Evolutionary conservation across 352 stramenopile species (phyloP), one percentile per base, ranked within the genome.

Genomic region (Nannochloropsis limnetica): DNA sequence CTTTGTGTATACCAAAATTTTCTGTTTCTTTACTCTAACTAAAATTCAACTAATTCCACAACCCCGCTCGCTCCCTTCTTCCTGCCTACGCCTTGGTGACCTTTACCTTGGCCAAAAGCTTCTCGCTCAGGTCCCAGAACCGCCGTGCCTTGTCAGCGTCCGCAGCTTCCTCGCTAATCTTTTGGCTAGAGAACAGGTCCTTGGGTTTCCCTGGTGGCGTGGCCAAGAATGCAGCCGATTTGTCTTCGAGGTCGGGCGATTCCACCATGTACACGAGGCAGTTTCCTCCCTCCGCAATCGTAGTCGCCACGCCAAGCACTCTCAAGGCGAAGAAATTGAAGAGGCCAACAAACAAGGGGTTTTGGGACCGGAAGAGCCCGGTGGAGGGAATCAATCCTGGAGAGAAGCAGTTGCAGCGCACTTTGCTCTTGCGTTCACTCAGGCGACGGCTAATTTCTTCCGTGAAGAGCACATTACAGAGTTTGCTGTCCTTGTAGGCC

Each of bases 131-230:
- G 20, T 81, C 82, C 84, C 84, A 87, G 68, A 87, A 68, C n/a
- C 68, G 80, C 79, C 82, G 32, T 20, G 80, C 84, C 68, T 87
- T 85, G 15, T 49, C 83, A 92, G 93, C 84, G 88, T 95, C 20
- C 88, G 89, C 6, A 89, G 94, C 81, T 89, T 96, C 67, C 90
- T 94, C 82, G 90, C 91, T 31, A 93, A 94, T 74, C 17, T 37
- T 29, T n/a, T 69, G 83, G 17, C 27, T 43, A 15, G 61, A 49
- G 80, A 87, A 87, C 20, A 74, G 25, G 27, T 80, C 83, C 17
- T 83, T 54, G 8, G 85, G 85, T 68, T 87, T 87, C 8, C 85
- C 85, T 6, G 85, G 85, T 11, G 81, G 43, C 31, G 83, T 86
- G 20, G 84, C 81, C 44, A 87, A 82, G 67, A 86, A 87, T n/a